Evolutionary conservation across 768 basidiomycete species (phyloP).

Genomic region (Lactarius quietus): DNA sequence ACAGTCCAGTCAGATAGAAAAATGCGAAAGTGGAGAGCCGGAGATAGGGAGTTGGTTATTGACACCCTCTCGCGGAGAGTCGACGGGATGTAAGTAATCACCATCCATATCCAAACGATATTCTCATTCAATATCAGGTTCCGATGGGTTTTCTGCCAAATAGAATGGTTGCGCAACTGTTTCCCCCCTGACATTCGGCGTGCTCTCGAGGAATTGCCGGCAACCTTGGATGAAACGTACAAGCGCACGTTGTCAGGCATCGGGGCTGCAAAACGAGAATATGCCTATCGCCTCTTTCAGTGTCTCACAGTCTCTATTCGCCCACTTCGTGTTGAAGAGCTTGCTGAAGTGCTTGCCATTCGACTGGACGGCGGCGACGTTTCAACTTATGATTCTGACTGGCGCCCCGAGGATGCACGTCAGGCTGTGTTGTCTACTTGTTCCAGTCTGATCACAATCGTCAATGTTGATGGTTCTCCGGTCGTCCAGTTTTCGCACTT

Average conservation of each 20-base stretch:
- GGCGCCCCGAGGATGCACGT: not conserved
- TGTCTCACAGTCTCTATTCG: constrained; percentile 9
- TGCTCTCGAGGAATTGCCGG: not conserved
- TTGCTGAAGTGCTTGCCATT: constrained; percentile 7
- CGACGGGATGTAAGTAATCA: constrained; percentile 7
- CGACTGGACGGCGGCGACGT: not conserved
- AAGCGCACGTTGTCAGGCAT: not conserved
- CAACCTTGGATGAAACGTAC: constrained; percentile 7
- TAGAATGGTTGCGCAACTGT: not conserved
- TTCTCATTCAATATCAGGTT: not conserved
- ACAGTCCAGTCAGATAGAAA: not conserved
- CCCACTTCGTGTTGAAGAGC: constrained; percentile 2
- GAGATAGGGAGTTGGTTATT: not conserved
- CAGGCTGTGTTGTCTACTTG: constrained; percentile 10
- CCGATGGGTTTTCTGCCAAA: constrained; percentile 4
- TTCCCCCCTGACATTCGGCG: not conserved
- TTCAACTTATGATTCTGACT: not conserved
- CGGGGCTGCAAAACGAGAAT: not conserved
- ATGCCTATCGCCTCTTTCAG: not conserved
- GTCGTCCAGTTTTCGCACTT: constrained; percentile 14
- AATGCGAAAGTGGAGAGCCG: constrained; percentile 6
- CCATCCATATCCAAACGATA: too few species aligned
- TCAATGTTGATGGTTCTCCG: not conserved
- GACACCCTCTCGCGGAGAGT: not conserved
- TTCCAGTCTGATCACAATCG: constrained; percentile 4